A percentile compares a stretch with the other conserved stretches of the same genome.
Conservation (phyloP, 805 yeast species). For the Wickerhamiella qilinensis region DNA sequence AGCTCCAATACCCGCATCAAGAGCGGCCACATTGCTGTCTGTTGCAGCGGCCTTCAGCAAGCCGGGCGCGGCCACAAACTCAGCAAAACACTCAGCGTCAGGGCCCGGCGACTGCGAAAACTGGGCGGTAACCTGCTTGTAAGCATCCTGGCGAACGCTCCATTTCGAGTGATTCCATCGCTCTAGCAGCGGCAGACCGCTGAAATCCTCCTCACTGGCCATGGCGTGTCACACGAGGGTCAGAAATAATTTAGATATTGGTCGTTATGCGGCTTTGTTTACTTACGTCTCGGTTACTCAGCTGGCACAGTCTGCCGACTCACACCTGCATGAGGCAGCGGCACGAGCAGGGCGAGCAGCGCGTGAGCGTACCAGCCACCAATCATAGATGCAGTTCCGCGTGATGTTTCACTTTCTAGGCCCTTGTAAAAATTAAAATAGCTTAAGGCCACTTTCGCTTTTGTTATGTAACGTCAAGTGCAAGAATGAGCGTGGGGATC, state of each 20-base stretch:
- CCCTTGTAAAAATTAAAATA: no score
- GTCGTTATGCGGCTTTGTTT: not conserved
- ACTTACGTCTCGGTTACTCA: not conserved
- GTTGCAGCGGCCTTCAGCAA: constrained; percentile 40
- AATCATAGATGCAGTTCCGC: no score
- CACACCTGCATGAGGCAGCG: no score
- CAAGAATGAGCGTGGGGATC: no score
- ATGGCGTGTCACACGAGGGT: no score
- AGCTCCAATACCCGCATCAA: constrained; percentile 58
- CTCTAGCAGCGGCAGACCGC: constrained; percentile 47
- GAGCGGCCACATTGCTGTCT: constrained; percentile 83
- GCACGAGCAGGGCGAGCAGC: no score
- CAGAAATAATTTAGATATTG: not conserved
- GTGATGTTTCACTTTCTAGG: no score
- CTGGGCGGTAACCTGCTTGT: constrained; percentile 41
- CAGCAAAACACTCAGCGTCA: constrained; percentile 37
- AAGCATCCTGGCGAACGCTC: constrained; percentile 76
- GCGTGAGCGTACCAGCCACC: no score
- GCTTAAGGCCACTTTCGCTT: no score
- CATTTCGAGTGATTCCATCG: constrained; percentile 56
- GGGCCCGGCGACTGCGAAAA: constrained; percentile 41
- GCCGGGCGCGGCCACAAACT: constrained; percentile 37
- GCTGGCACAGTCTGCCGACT: not conserved
- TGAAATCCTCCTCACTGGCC: constrained; percentile 52
- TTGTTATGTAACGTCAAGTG: no score